Evolutionary conservation across 2,329 filamentous ascomycete genomes (phyloP).

Genomic region (Verticillium nubilum): DNA sequence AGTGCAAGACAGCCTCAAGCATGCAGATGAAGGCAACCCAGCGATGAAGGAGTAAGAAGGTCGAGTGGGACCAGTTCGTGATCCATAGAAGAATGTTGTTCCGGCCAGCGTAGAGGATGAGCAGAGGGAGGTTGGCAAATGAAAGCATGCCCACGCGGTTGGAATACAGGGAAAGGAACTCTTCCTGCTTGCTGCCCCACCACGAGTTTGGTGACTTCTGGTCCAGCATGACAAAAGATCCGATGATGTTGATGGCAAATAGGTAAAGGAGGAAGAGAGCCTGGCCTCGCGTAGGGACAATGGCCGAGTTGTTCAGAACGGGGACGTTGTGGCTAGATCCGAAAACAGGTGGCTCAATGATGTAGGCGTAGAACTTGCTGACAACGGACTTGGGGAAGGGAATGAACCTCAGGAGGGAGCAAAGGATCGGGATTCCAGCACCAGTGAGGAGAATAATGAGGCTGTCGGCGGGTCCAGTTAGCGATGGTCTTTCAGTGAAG

Average conservation of each 20-base stretch:
- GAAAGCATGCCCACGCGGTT: constrained; percentile 34
- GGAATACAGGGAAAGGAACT: constrained; percentile 3
- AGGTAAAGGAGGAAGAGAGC: constrained; percentile 35
- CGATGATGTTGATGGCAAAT: constrained; percentile 28
- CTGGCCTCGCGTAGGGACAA: constrained; percentile 19
- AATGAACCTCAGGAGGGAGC: constrained; percentile 24
- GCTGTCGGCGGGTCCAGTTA: background rate
- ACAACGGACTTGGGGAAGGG: constrained; percentile 14
- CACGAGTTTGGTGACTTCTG: constrained; percentile 17
- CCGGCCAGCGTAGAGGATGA: constrained; percentile 37
- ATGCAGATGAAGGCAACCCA: constrained; percentile 40
- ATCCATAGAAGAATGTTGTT: constrained; percentile 43
- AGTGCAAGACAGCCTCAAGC: constrained; percentile 40
- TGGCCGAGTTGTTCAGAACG: constrained; percentile 10
- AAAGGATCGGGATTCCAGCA: constrained; percentile 18
- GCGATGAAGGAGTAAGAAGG: constrained; percentile 42
- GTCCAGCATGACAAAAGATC: constrained; percentile 22
- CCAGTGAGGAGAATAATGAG: constrained; percentile 18
- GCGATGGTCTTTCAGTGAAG: background rate
- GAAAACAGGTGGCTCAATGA: constrained; percentile 17
- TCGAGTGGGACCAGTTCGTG: constrained; percentile 43
- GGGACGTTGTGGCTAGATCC: constrained; percentile 14
- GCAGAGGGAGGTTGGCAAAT: constrained; percentile 33
- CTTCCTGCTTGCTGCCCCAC: constrained; percentile 1
- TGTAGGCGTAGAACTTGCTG: constrained; percentile 13